Conservation (phyloP, 2,329 filamentous ascomycete species). For the Hypoxylon sp. region DNA sequence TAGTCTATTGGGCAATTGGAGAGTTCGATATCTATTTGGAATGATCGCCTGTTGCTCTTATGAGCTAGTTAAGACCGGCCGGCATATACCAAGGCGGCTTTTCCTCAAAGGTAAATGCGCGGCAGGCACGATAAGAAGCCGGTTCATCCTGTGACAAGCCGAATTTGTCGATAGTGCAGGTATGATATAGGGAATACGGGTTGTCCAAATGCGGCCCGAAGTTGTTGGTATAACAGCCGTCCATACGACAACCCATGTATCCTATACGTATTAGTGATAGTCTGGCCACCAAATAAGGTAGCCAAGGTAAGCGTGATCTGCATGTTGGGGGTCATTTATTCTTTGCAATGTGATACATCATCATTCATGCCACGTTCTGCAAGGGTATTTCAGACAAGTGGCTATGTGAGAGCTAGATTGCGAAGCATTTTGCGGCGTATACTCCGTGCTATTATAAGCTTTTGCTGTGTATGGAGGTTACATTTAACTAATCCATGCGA, state of each 20-base stretch:
- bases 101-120: neutral
- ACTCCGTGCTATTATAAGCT: slow-evolving; percentile 15
- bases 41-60: slow-evolving; percentile 5
- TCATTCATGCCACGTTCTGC: slow-evolving; percentile 20
- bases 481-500: slow-evolving; percentile 4
- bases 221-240: slow-evolving; percentile 3
- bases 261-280: slow-evolving; percentile 1
- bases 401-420: neutral
- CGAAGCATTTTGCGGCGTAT: slow-evolving; percentile 16
- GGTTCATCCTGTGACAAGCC: neutral
- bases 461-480: slow-evolving; percentile 17
- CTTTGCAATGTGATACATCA: slow-evolving; percentile 19
- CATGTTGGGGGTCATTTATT: slow-evolving; percentile 9
- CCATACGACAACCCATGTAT: neutral
- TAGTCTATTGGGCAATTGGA: neutral
- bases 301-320: slow-evolving; percentile 11
- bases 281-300: slow-evolving; percentile 1
- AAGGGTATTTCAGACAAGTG: slow-evolving; percentile 10
- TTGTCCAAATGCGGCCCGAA: slow-evolving; percentile 7
- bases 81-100: neutral
- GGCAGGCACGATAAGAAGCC: slow-evolving; percentile 7
- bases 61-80: slow-evolving; percentile 1
- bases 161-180: slow-evolving; percentile 1
- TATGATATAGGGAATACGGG: neutral
- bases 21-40: neutral